Evolutionary conservation across 371 early-diverging fungal species (phyloP), one percentile per base, ranked within the genome.

Genomic region (Apophysomyces variabilis): DNA sequence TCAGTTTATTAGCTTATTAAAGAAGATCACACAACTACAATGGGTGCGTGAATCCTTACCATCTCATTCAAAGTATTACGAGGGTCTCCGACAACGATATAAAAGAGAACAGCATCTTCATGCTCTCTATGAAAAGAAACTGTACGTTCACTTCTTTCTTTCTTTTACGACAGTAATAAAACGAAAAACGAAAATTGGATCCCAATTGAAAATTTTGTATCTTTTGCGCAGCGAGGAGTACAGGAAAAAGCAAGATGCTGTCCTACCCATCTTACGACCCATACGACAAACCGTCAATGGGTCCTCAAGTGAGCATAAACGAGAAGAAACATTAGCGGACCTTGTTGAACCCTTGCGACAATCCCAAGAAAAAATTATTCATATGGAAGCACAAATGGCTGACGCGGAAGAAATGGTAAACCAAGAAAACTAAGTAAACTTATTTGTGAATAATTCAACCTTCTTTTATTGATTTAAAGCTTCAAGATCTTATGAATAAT

Each of bases 21-120:
- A 62, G 26, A 72, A 76, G 7, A 82, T 82, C 18, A 74, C 79
- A 9, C 54, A 62, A 9, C 57, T 79, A 13, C 82, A 82, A 61
- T 82, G 79, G 79, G 79, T 82, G 5, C 74, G 79, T 44, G 82
- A 82, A 61, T 82, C 82, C 0, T 18, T 82, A 16, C 74, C 82
- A 9, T 64, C 77, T 12, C 82, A 82, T 61, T 75, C 77, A 8
- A 73, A 76, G 39, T 69, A 79, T 46, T 74, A 82, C 61, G 79
- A 77, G 43, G 73, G 74, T 32, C 60, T 81, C 36, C 73, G 71
- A 26, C 72, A 77, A 59, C 70, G 74, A 41, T 46, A 73, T 12
- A 60, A 74, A 61, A 71, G 74, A 46, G 77, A 77, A 64, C 60
- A 57, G 11, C 67, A 68, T 32, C 41, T 73, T 14, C 70, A 78